Conservation (phyloP, 2,329 filamentous ascomycete species). For the Alternaria brassicicola region DNA sequence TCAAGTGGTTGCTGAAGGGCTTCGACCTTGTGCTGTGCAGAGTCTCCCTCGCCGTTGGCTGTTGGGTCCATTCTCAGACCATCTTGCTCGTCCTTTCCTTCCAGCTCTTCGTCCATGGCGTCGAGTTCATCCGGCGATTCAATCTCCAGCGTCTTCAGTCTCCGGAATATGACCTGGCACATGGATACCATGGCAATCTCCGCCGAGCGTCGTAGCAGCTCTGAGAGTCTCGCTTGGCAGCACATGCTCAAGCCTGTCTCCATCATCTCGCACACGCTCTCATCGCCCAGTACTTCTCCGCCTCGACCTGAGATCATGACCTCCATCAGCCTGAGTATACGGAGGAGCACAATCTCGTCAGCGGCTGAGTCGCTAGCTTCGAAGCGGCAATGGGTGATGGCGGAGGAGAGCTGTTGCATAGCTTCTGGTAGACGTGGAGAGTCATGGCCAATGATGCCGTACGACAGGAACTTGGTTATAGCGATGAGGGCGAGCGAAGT, state of each 20-base stretch:
- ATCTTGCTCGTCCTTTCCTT: constrained; percentile 67
- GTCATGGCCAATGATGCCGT: constrained; percentile 82
- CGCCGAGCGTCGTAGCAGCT: constrained; percentile 85
- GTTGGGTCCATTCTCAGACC: constrained; percentile 84
- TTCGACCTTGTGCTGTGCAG: constrained; percentile 43
- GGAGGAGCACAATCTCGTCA: constrained; percentile 91
- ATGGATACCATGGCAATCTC: constrained; percentile 98
- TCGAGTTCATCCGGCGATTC: constrained; percentile 72
- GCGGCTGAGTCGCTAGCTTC: constrained; percentile 94
- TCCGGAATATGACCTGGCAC: constrained; percentile 98
- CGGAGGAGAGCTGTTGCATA: constrained; percentile 92
- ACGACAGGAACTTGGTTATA: constrained; percentile 94
- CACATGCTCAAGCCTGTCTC: constrained; percentile 96
- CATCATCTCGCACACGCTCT: constrained; percentile 99
- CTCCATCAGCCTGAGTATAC: constrained; percentile 97
- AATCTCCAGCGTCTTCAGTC: constrained; percentile 83
- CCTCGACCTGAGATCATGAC: constrained; percentile 95
- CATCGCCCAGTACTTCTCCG: constrained; percentile 91
- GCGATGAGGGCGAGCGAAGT: constrained; percentile 93
- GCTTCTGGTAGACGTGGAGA: constrained; percentile 89
- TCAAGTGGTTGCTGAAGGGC: constrained; percentile 41
- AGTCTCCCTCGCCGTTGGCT: constrained; percentile 66
- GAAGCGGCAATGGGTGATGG: constrained; percentile 96
- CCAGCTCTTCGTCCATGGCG: constrained; percentile 68
- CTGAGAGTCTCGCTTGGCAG: constrained; percentile 89